Base-by-base conservation (phyloP, 768 basidiomycete genomes). In the Hericium rajendrae region DNA sequence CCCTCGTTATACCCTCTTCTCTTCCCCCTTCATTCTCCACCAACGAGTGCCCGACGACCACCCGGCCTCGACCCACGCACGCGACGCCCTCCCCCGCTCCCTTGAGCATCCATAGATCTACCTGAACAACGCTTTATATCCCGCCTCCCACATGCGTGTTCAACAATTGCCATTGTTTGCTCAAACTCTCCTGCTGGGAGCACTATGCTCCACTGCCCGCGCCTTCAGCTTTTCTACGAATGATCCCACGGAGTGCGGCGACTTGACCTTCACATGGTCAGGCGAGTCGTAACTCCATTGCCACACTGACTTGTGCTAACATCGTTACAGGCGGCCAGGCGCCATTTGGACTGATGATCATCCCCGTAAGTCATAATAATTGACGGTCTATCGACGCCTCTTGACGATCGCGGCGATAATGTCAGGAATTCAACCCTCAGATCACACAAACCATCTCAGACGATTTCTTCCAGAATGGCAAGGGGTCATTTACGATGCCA, bases 181-280 rank as follows among this genome's bases (percentile, higher is more conserved):
- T 32, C 32, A 32, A 32, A 32, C 1, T 46, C 43, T 46, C 16
- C 43, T 28, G 26, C 26, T 53, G 18, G 40, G 41, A 39, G 38
- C 37, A 26, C 32, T 32, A 32, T 49, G 52, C 38, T 20, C 50
- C n/a, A 6, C 20, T 24, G 59, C 51, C 4, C 52, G 48, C 24
- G 53, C 76, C 22, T 85, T 87, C 73, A 66, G 73, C 59, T 77
- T 82, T 65, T 69, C 54, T n/a, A 56, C 12, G 15, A 53, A 71
- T 32, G 54, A 70, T 10, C 78, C 84, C 4, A 75, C 82, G 0
- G 71, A 83, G 66, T 91, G 88, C 65, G 86, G 81, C 60, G 67
- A 78, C 65, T 69, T 88, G n/a, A 65, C 69, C 48, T 63, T 91
- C 53, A 73, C 76, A 37, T 88, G 86, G 86, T 71, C 73, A 57